These are phyloP conservation scores for Mycena pura DNA, from an alignment of 768 basidiomycete species.

Conservation along the genomic window DNA sequence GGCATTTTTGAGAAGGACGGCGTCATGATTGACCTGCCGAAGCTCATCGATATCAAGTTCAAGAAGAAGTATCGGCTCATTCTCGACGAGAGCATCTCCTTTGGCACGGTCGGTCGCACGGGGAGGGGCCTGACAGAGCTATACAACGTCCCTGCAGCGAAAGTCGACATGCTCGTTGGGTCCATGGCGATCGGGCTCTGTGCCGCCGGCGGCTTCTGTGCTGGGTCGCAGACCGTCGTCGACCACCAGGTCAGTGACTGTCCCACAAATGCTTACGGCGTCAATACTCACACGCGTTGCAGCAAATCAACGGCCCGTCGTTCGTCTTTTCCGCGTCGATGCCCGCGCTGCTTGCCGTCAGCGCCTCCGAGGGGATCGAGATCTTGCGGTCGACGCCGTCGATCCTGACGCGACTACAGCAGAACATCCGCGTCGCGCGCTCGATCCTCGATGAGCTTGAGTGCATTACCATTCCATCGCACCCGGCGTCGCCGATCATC, in stretches of 20 bases:
- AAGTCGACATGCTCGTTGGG: slow-evolving; percentile 95
- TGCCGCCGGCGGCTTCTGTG: slow-evolving; percentile 93
- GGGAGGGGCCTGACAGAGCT: slow-evolving; percentile 95
- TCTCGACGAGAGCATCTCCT: slow-evolving; percentile 92
- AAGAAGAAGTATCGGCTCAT: slow-evolving; percentile 97
- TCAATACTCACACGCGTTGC: neutral
- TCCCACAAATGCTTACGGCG: neutral
- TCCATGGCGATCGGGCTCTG: slow-evolving; percentile 85
- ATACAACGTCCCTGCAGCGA: slow-evolving; percentile 88
- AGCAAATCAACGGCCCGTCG: slow-evolving; percentile 95
- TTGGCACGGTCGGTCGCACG: slow-evolving; percentile 90
- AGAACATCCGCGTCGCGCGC: slow-evolving; percentile 83
- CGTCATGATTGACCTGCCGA: slow-evolving; percentile 89
- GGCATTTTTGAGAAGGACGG: slow-evolving; percentile 97
- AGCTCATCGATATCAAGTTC: slow-evolving; percentile 89
- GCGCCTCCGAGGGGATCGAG: slow-evolving; percentile 85
- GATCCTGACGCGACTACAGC: slow-evolving; percentile 76
- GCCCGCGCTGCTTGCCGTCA: slow-evolving; percentile 88
- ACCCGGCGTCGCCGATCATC: slow-evolving; percentile 86
- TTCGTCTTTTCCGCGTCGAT: slow-evolving; percentile 97
- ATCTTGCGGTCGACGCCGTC: slow-evolving; percentile 78
- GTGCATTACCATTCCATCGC: slow-evolving; percentile 83
- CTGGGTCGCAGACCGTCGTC: slow-evolving; percentile 81
- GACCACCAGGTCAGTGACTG: slow-evolving; percentile 80
- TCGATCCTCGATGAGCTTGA: slow-evolving; percentile 81